A percentile compares a stretch with the other conserved stretches of the same genome.
phyloP scores from a whole-genome alignment of 768 basidiomycete genomes.

The Mycena venus region DNA sequence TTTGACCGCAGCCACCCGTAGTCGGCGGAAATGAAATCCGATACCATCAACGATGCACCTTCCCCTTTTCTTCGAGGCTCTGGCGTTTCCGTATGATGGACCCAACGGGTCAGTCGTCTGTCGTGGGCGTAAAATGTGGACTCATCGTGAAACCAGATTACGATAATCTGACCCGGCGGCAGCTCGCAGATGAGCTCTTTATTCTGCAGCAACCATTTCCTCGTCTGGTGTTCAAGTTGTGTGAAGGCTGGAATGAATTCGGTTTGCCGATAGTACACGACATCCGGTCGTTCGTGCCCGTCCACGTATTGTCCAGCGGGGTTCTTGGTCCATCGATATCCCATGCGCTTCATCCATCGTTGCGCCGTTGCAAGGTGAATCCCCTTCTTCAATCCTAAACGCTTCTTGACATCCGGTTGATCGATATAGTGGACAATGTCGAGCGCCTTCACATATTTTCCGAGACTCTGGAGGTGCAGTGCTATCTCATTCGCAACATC shows the following conservation, averaged over 20 bases:
- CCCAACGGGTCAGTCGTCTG: slow-evolving; percentile 42
- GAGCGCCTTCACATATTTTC: slow-evolving; percentile 35
- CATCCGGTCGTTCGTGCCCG: slow-evolving; percentile 51
- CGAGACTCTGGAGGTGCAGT: slow-evolving; percentile 30
- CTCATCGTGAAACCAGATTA: slow-evolving; percentile 57
- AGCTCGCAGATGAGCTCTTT: slow-evolving; percentile 37
- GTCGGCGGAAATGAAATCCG: slow-evolving; percentile 51
- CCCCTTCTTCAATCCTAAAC: slow-evolving; percentile 31
- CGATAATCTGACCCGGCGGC: slow-evolving; percentile 43
- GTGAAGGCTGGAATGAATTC: slow-evolving; percentile 40
- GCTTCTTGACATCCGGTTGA: not conserved
- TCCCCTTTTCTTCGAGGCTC: slow-evolving; percentile 53
- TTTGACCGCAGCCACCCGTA: slow-evolving; percentile 39
- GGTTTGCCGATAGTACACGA: slow-evolving; percentile 46
- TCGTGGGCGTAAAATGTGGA: slow-evolving; percentile 57
- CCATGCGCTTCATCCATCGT: slow-evolving; percentile 41
- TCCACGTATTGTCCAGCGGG: slow-evolving; percentile 43
- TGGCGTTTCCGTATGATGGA: slow-evolving; percentile 39
- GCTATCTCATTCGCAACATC: slow-evolving; percentile 39
- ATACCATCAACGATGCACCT: slow-evolving; percentile 54
- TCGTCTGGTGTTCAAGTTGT: slow-evolving; percentile 7
- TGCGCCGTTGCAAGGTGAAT: slow-evolving; percentile 41
- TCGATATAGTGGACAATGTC: slow-evolving; percentile 37
- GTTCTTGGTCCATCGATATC: slow-evolving; percentile 34
- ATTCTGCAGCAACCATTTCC: slow-evolving; percentile 8